Base-by-base conservation (phyloP, 2,329 filamentous ascomycete genomes). In the Aspergillus tubingensis region DNA sequence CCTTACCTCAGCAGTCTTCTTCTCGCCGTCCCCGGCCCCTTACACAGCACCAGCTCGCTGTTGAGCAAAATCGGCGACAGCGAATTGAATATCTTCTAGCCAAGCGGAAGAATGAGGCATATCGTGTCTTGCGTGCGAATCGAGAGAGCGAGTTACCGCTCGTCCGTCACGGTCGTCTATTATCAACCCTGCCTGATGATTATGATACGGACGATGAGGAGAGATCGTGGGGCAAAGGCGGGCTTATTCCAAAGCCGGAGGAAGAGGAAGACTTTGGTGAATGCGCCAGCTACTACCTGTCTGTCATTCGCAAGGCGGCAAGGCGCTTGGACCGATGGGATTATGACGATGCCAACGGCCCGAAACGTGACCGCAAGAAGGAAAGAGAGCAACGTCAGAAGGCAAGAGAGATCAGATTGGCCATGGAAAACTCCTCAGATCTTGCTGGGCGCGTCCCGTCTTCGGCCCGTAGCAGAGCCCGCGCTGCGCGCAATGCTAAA, bases 21-120 rank as follows among this genome's bases (percentile, higher is more conserved):
- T 70, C 72, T 50, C 77, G 78, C 54, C 79, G 80, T 11, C 77
- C 79, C 13, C 76, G 80, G 17, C 80, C 80, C 8, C 72, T 82
- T 43, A 82, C 80, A 2, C 79, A 81, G 54, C 81, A 82, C 58
- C 80, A 82, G 58, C 72, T 81, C 54, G 80, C 81, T 21, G 76
- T 82, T 5, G 80, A 82, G 61, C 77, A 81, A 55, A 80, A 82
- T 59, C 75, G 79, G 32, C 78, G 77, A 56, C 77, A 80, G 61
- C 78, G 80, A 7, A 78, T 82, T 58, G 79, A 81, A 23, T 81
- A 81, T 65, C 70, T 81, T 8, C 70, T 82, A 11, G 74, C 76
- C 23, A 77, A 79, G 61, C 77, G 79, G 39, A 77, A 75, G 60
- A 68, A 64, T 39, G 74, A 77, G 17, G 73, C 74, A 13, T 76